Conservation (phyloP, 2,329 filamentous ascomycete genomes). For the Aspergillus quadrilineatus region DNA sequence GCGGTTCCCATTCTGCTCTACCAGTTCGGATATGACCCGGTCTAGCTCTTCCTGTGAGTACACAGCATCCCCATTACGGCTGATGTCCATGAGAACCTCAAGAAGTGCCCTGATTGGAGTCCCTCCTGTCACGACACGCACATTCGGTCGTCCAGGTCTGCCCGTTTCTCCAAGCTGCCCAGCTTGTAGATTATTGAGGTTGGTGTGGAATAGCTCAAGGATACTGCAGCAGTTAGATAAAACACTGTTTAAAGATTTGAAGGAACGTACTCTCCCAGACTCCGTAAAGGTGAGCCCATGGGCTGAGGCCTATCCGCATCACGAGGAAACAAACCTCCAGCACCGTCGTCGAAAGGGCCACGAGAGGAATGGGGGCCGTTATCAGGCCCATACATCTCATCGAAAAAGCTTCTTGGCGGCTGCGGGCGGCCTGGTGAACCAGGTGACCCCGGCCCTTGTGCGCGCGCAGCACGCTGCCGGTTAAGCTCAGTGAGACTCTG, state of each 20-base stretch:
- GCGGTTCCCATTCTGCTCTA: slow-evolving; percentile 73
- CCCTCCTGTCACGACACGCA: slow-evolving; percentile 24
- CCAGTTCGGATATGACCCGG: slow-evolving; percentile 79
- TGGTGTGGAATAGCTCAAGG: slow-evolving; percentile 29
- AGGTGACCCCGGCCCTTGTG: slow-evolving; percentile 9
- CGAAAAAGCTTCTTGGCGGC: slow-evolving; percentile 6
- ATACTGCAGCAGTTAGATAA: slow-evolving; percentile 21
- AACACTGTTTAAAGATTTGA: background rate
- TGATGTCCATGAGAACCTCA: slow-evolving; percentile 39
- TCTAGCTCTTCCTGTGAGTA: slow-evolving; percentile 90
- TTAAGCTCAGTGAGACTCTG: slow-evolving; percentile 44
- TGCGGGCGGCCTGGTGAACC: slow-evolving; percentile 1
- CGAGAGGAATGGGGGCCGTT: slow-evolving; percentile 7
- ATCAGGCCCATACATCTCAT: slow-evolving; percentile 8
- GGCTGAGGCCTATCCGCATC: slow-evolving; percentile 53
- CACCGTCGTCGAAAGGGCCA: background rate
- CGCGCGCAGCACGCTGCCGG: slow-evolving; percentile 9
- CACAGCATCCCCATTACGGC: slow-evolving; percentile 71
- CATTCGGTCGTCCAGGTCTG: slow-evolving; percentile 9
- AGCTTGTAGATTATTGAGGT: slow-evolving; percentile 17
- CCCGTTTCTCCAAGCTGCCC: background rate
- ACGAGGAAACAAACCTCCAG: slow-evolving; percentile 48
- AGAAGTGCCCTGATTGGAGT: slow-evolving; percentile 49
- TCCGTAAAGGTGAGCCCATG: slow-evolving; percentile 47
- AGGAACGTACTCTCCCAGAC: slow-evolving; percentile 48